Conservation (phyloP, 148 eudicot genomes). For the Rhododendron kiyosumense region DNA sequence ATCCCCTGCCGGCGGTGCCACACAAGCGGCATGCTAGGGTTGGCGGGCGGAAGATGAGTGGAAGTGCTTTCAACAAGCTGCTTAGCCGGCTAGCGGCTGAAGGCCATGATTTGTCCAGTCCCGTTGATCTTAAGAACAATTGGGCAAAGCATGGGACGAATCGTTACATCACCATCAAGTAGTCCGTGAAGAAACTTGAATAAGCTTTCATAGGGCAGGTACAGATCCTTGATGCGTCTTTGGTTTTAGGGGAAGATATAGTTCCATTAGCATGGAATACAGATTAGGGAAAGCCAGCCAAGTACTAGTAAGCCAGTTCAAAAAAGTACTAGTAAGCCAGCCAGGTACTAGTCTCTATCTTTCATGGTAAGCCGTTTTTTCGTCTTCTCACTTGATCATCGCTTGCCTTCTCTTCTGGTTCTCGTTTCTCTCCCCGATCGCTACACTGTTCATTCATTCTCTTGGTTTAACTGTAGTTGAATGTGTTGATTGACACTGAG, state of each 20-base stretch:
- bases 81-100: constrained; percentile 75
- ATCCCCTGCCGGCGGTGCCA: constrained; percentile 77
- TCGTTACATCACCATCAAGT: constrained; percentile 90
- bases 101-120: constrained; percentile 77
- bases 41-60: constrained; percentile 96
- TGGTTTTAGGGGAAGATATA: neutral
- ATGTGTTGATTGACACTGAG: neutral
- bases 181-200: constrained; percentile 8
- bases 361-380: neutral
- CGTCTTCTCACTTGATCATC: neutral
- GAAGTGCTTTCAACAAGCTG: constrained; percentile 79
- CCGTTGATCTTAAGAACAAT: constrained; percentile 75
- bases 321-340: neutral
- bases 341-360: neutral
- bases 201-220: neutral
- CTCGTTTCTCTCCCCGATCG: neutral
- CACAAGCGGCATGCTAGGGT: constrained; percentile 85
- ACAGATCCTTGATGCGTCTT: neutral
- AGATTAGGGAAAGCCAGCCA: neutral
- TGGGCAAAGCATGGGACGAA: constrained; percentile 99
- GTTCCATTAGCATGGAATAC: neutral
- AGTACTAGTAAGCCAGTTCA: neutral
- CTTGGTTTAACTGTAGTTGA: neutral
- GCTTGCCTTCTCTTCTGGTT: neutral
- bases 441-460: neutral